Percentiles rank a stretch among this genome's conserved stretches.
These are phyloP conservation scores for Limnanthes douglasii DNA, from an alignment of 345 rosid genomes.

Conservation along the genomic window DNA sequence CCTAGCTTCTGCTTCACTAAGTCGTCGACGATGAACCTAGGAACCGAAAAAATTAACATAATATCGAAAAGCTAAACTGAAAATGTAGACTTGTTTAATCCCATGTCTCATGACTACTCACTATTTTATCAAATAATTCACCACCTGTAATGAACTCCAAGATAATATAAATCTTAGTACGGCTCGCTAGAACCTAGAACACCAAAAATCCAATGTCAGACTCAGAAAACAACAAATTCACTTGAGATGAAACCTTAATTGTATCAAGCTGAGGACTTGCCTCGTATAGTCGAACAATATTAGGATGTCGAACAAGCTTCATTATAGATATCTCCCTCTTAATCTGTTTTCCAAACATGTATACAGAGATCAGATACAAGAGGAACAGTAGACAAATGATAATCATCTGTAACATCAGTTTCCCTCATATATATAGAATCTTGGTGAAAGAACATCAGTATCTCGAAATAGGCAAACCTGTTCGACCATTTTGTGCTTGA, in stretches of 20 bases:
- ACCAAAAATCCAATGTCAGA: slow-evolving; percentile 1
- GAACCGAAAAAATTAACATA: slow-evolving; percentile 3
- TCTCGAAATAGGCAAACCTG: slow-evolving; percentile 34
- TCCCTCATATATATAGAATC: not conserved
- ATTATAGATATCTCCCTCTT: slow-evolving; percentile 97
- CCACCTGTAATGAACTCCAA: slow-evolving; percentile 96
- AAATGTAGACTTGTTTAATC: not conserved
- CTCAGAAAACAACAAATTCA: not conserved
- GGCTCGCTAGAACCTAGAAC: slow-evolving; percentile 76
- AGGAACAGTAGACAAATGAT: not conserved
- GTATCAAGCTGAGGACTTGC: slow-evolving; percentile 15
- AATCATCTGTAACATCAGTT: not conserved
- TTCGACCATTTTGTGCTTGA: slow-evolving; percentile 94
- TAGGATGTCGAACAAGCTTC: slow-evolving; percentile 98
- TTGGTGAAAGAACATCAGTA: not conserved
- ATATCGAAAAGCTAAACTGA: not conserved
- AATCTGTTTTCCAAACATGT: slow-evolving; percentile 32
- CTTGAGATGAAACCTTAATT: not conserved
- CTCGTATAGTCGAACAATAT: slow-evolving; percentile 84
- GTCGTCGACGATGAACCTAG: slow-evolving; percentile 76
- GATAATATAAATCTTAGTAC: slow-evolving; percentile 86
- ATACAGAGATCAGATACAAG: not conserved
- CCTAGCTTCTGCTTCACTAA: slow-evolving; percentile 86
- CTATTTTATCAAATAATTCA: slow-evolving; percentile 92
- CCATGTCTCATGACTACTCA: slow-evolving; percentile 26